Conservation (phyloP, 106 monocot species). For the Agapanthus africanus region DNA sequence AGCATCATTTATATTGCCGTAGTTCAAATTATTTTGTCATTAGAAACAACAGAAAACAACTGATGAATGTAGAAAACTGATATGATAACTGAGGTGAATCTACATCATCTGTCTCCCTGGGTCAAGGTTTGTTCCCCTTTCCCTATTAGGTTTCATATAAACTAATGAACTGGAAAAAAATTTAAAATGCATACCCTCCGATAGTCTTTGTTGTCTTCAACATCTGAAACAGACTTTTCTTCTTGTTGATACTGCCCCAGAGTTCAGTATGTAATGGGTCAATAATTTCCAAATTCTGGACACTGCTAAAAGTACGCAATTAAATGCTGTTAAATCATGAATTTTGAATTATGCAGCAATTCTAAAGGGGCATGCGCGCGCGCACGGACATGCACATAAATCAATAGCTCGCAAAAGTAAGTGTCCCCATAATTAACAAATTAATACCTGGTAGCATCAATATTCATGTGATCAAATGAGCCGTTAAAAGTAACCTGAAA, state of each 20-base stretch:
- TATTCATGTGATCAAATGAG: conserved; percentile 97
- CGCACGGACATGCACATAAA: too few relatives aligned
- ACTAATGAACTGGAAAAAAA: not conserved
- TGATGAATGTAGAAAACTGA: too few relatives aligned
- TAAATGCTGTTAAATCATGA: not conserved
- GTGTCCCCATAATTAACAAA: not conserved
- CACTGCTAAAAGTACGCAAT: conserved; percentile 26
- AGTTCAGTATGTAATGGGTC: conserved; percentile 73
- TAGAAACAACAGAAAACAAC: too few relatives aligned
- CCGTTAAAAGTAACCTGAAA: conserved; percentile 96
- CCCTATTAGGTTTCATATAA: not conserved
- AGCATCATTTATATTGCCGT: too few relatives aligned
- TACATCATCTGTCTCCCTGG: not conserved
- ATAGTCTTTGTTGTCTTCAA: conserved; percentile 91
- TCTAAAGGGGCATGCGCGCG: too few relatives aligned
- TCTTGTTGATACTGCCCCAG: conserved; percentile 81
- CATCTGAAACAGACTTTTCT: conserved; percentile 90
- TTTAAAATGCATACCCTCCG: conserved; percentile 99
- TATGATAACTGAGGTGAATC: not conserved
- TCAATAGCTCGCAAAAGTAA: conserved; percentile 1
- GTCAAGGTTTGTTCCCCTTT: not conserved
- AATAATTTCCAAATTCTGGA: conserved; percentile 96
- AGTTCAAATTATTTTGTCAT: too few relatives aligned
- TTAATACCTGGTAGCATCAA: conserved; percentile 92
- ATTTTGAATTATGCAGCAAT: not conserved